Base-by-base conservation (phyloP, 345 rosid genomes). In the Clausena lansium region DNA sequence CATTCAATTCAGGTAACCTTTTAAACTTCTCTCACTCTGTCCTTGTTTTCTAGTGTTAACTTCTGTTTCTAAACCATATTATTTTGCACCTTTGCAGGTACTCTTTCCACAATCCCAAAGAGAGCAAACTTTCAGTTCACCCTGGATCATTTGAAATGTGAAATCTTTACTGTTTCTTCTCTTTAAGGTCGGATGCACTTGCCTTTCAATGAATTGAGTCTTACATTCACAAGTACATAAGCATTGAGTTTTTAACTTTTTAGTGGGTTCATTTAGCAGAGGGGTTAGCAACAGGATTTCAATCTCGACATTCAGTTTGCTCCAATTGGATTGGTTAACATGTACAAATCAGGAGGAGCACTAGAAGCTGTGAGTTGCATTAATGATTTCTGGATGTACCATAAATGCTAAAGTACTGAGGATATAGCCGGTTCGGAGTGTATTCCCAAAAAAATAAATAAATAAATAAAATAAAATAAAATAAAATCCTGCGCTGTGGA, bases 341-440 rank as follows among this genome's bases (percentile, higher is more conserved):
- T 81, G 82, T 80, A 75, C 77, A 84, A 74, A 54, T 78, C 82
- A 7, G 86, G 82, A 19, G 83, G 83, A 47, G 79, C 79, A 70
- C 17, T 80, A 9, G 82, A 80, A 63, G 58, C 74, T 5, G 1
- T 69, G 14, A 27, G 58, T 25, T 69, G 35, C 35, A 45, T 22
- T 45, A 25, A 66, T 20, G 50, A 66, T 41, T 10, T 25, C 58
- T 11, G n/a, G 24, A 45, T 68, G 61, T 3, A 52, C 20, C 62
- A 22, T 71, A 5, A 63, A 32, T 22, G 57, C 54, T 19, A 10
- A 47, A 54, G 71, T 52, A 65, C n/a, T n/a, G 72, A 70, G 76
- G 83, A 6, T 68, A 67, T 6, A 76, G 79, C 8, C 71, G n/a
- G 20, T 61, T 76, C n/a, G 83, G 71, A 41, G 57, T 41, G 1